Evolutionary conservation across 306 rosid genomes (phyloP).

Genomic region (Corylus avellana): DNA sequence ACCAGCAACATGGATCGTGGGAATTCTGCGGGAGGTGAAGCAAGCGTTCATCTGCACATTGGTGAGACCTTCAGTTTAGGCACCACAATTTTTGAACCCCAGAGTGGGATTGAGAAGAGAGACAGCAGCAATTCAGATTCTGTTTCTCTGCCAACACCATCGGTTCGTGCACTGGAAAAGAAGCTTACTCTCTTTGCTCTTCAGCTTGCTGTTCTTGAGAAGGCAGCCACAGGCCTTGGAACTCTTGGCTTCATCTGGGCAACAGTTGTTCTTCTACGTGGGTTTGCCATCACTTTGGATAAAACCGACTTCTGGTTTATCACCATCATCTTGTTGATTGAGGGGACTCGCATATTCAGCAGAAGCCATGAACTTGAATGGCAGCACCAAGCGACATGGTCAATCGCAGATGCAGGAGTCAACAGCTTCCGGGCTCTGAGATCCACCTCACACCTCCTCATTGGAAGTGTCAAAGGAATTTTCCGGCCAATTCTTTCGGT

Average conservation of each 20-base stretch:
- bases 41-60: constrained; percentile 51
- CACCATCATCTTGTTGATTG: constrained; percentile 76
- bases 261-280: constrained; percentile 87
- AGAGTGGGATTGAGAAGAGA: constrained; percentile 39
- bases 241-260: constrained; percentile 97
- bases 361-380: constrained; percentile 96
- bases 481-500: constrained; percentile 45
- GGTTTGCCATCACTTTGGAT: constrained; percentile 79
- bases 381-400: constrained; percentile 97
- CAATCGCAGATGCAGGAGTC: constrained; percentile 66
- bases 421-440: constrained; percentile 59
- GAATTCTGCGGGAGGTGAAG: constrained; percentile 39
- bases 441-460: constrained; percentile 44
- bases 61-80: constrained; percentile 41
- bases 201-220: constrained; percentile 86
- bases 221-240: constrained; percentile 84
- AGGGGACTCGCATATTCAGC: constrained; percentile 90
- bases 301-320: constrained; percentile 82
- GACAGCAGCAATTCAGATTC: constrained; percentile 40
- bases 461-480: constrained; percentile 38
- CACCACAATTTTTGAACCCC: constrained; percentile 60
- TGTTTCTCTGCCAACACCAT: constrained; percentile 23
- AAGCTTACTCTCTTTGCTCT: constrained; percentile 84
- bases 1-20: constrained; percentile 42
- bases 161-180: constrained; percentile 71